Base-by-base conservation (phyloP, 139 green algal species). In the Mychonastes homosphaera region DNA sequence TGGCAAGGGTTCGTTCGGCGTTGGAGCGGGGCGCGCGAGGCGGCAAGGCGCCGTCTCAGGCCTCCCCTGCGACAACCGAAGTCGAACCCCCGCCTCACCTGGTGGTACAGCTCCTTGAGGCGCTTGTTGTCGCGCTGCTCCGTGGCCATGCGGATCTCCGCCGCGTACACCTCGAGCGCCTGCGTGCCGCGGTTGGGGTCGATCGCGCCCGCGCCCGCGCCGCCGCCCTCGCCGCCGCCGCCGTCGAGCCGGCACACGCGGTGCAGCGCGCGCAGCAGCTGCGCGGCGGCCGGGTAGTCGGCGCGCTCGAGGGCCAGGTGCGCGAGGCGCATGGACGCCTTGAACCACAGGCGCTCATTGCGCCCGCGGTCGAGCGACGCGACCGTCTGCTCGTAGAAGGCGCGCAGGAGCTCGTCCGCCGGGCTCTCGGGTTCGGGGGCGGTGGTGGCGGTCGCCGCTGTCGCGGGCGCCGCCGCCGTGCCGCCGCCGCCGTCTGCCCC, bases 161-260 rank as follows among this genome's bases (percentile, higher is more conserved):
- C 75, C 28, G 92, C 92, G 52, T 95, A 98, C 32, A 98, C 82
- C 67, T 99, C 92, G 62, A 99, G 76, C 67, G 97, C 78, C 75
- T 98, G 90, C 13, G 91, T 99, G 57, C 92, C 92, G 76, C 98
- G 98, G 69, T 91, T 94, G 58, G 85, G 72, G 75, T 98, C 92
- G n/a, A n/a, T n/a, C n/a, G n/a, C n/a, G n/a, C n/a, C n/a, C n/a
- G n/a, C n/a, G n/a, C n/a, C n/a, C 48, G 95, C 87, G 0, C 50
- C 84, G 40, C 91, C 91, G 43, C 94, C 89, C 28, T 94, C 80
- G 1, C n/a, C n/a, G n/a, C n/a, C n/a, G n/a, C n/a, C n/a, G n/a
- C n/a, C n/a, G n/a, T n/a, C n/a, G n/a, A n/a, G n/a, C n/a, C n/a
- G n/a, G n/a, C n/a, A n/a, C n/a, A n/a, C n/a, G n/a, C n/a, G n/a